Evolutionary conservation across 225 moss, liverwort and hornwort genomes (phyloP), one percentile per base, ranked within the genome.

Genomic region (Lunularia cruciata): DNA sequence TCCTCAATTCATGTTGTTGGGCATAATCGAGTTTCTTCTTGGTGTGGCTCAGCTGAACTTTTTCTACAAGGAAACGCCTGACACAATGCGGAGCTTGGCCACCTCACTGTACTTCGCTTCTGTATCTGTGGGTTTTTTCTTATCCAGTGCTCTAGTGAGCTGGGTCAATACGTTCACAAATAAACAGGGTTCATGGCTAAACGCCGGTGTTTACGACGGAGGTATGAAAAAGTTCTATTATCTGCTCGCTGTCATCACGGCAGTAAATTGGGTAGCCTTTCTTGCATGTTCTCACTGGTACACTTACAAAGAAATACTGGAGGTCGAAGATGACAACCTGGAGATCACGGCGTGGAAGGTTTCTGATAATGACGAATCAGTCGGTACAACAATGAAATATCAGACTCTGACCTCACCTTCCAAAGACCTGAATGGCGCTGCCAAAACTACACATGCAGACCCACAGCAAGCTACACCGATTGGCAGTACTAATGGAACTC

Each of bases 1-100:
- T 37, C 78, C 82, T 6, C 88, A 91, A 76, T 87, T 79, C 57
- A 76, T 73, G 52, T 75, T 85, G 2, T 73, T 87, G 49, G 91
- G 89, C 3, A 78, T 82, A 15, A 85, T 85, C n/a, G 88, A 89
- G 57, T 76, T 87, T 57, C 82, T 91, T 34, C 68, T 85, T 0
- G 85, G 83, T 42, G 82, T 89, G 12, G 91, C 85, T 40, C 85
- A 83, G 59, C 73, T 91, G 14, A 83, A 87, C 43, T 83, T 89
- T 55, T 85, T 88, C 73, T 88, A 85, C 72, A 69, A 72, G 47
- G 83, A 91, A 56, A 79, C 82, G 20, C 91, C 89, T 2, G 80
- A 83, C 31, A 84, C 75, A 75, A 87, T 89, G 86, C 83, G 88
- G 26, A 88, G 85, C 71, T 75, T 88, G 40, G 83, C 81, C 28